Evolutionary conservation across 768 basidiomycete species (phyloP).

Genomic region (Suillus paluster): DNA sequence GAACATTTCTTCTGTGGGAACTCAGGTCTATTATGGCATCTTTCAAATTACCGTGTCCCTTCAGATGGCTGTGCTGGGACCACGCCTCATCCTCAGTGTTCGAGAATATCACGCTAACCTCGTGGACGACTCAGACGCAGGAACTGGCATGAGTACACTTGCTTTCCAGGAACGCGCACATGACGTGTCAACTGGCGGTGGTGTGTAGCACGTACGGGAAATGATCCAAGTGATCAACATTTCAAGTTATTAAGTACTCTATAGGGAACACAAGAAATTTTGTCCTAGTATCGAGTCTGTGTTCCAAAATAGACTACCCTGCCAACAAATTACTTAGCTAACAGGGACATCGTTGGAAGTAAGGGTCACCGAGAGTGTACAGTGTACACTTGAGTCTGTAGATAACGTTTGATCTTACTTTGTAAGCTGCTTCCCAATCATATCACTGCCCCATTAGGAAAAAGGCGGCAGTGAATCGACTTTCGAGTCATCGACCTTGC

Average conservation of each 20-base stretch:
- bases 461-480: background rate
- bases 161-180: background rate
- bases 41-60: background rate
- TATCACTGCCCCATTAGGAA: slow-evolving; percentile 11
- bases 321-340: no score
- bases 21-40: background rate
- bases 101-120: background rate
- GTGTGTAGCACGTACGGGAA: background rate
- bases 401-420: background rate
- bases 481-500: background rate
- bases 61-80: background rate
- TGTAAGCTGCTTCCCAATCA: background rate
- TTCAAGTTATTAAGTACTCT: no score
- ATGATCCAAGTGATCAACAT: background rate
- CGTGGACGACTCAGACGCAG: background rate
- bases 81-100: background rate
- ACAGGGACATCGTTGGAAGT: no score
- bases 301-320: no score
- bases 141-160: background rate
- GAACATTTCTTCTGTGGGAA: background rate
- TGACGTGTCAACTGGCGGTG: background rate
- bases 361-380: no score
- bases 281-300: no score
- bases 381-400: no score
- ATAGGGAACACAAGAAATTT: no score